Conservation (phyloP, 1,284 basidiomycete genomes). For the Fomitopsis pinicola region DNA sequence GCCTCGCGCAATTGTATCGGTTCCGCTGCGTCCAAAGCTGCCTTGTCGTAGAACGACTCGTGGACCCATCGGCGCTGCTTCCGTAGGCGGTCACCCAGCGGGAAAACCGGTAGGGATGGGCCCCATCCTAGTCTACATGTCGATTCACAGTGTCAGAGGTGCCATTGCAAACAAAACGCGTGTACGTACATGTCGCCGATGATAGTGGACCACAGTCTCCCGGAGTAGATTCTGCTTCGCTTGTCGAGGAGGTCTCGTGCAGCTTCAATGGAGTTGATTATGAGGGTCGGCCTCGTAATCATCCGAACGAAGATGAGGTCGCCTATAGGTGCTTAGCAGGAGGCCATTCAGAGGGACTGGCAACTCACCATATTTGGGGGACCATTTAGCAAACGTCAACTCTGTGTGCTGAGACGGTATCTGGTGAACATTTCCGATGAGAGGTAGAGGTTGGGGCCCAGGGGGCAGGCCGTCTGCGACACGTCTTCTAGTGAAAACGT, state of each 20-base stretch:
- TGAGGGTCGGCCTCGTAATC: slow-evolving; percentile 8
- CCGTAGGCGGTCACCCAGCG: background rate
- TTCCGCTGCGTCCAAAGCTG: background rate
- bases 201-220: slow-evolving; percentile 20
- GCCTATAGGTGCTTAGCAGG: background rate
- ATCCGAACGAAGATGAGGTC: slow-evolving; percentile 25
- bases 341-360: background rate
- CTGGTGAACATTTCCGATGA: slow-evolving; percentile 1
- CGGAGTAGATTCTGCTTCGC: slow-evolving; percentile 40
- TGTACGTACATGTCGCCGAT: background rate
- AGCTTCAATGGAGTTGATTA: slow-evolving; percentile 30
- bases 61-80: background rate
- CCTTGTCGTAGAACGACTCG: background rate
- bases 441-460: background rate
- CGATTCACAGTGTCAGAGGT: background rate
- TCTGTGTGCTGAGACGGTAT: background rate
- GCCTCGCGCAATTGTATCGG: background rate
- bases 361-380: slow-evolving; percentile 16
- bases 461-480: background rate
- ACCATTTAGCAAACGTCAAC: slow-evolving; percentile 12
- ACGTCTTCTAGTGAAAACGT: background rate
- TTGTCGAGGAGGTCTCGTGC: slow-evolving; percentile 49
- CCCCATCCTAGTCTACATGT: too few species aligned
- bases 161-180: background rate
- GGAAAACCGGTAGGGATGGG: too few species aligned